Conservation (phyloP, 768 basidiomycete genomes). For the Tephrocybe sp. region DNA sequence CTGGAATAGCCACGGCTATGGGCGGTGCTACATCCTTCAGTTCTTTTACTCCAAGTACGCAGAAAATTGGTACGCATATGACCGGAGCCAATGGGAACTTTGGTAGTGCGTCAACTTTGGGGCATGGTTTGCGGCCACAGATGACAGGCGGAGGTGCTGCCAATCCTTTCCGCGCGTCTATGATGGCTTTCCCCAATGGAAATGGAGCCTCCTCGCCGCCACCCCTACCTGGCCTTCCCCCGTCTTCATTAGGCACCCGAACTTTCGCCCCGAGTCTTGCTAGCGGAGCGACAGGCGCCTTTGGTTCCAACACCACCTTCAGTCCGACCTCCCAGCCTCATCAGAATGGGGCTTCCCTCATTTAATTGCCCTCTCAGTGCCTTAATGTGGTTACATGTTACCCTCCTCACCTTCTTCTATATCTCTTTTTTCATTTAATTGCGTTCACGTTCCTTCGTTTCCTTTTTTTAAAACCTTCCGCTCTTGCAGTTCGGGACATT, state of each 20-base stretch:
- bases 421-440: constrained; percentile 17
- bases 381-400: neutral
- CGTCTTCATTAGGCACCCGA: constrained; percentile 11
- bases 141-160: constrained; percentile 59
- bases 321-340: constrained; percentile 34
- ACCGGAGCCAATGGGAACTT: constrained; percentile 38
- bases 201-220: constrained; percentile 12
- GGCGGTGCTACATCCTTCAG: constrained; percentile 11
- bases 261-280: constrained; percentile 15
- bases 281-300: constrained; percentile 20
- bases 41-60: constrained; percentile 16
- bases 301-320: constrained; percentile 21
- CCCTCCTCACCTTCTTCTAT: constrained; percentile 15
- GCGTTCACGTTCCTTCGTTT: constrained; percentile 15
- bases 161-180: constrained; percentile 68
- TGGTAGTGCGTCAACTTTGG: constrained; percentile 35
- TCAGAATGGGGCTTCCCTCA: constrained; percentile 46
- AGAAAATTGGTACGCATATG: constrained; percentile 28
- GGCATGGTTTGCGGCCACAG: constrained; percentile 57
- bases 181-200: constrained; percentile 30
- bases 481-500: constrained; percentile 17
- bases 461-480: constrained; percentile 9
- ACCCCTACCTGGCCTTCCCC: constrained; percentile 17
- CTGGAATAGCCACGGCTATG: constrained; percentile 12
- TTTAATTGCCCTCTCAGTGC: constrained; percentile 29